Conservation (phyloP, 352 stramenopile genomes). For the Saprolegnia diclina region DNA sequence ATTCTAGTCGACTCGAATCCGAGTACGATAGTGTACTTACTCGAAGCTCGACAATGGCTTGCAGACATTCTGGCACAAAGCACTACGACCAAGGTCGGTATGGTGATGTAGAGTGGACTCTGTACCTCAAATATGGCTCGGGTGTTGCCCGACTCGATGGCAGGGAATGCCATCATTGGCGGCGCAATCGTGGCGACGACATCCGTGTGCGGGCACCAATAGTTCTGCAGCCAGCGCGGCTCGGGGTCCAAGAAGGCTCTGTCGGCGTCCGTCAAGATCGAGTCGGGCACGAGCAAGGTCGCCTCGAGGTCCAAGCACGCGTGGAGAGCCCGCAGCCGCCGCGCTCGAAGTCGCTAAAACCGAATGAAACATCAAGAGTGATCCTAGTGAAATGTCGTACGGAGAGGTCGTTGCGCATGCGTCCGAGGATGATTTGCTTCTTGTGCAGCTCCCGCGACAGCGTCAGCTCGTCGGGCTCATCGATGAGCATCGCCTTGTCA, state of each 20-base stretch:
- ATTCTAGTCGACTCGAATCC: background rate
- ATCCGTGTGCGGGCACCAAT: conserved; percentile 12
- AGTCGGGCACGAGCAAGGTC: conserved; percentile 3
- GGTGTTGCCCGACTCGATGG: conserved; percentile 1
- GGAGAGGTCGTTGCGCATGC: background rate
- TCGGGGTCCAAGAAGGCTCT: conserved; percentile 14
- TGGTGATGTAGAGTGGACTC: no score
- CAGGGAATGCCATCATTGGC: background rate
- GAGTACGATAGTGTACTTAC: background rate
- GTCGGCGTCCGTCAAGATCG: conserved; percentile 19
- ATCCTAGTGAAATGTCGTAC: no score
- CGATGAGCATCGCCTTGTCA: conserved; percentile 8
- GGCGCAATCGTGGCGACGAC: background rate
- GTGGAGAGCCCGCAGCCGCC: background rate
- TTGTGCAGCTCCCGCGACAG: conserved; percentile 20
- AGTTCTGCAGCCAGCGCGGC: conserved; percentile 3
- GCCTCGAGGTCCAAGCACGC: conserved; percentile 10
- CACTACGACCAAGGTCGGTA: background rate
- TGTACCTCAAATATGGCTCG: conserved; percentile 16
- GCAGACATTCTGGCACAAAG: conserved; percentile 20
- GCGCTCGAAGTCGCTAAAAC: background rate
- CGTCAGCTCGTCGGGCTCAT: conserved; percentile 15
- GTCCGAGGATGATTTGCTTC: conserved; percentile 20
- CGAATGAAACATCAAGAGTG: no score
- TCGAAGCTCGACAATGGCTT: conserved; percentile 15